Evolutionary conservation across 2,329 filamentous ascomycete genomes (phyloP).

Genomic region (Alternaria sp.): DNA sequence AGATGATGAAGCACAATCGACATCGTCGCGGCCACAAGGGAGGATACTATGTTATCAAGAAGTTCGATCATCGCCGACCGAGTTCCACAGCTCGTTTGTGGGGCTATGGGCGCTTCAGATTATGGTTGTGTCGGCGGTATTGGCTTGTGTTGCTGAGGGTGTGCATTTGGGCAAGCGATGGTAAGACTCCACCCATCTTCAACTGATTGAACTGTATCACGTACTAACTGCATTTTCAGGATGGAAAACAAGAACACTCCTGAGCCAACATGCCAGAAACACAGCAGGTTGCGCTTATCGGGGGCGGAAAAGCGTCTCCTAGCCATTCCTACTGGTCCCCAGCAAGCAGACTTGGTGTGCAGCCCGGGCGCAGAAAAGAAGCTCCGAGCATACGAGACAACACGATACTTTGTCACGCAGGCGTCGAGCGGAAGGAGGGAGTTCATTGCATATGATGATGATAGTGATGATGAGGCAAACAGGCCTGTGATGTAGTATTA

Average conservation of each 20-base stretch:
- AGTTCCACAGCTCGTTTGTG: constrained; percentile 35
- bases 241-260: constrained; percentile 1
- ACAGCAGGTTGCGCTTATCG: constrained; percentile 24
- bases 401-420: constrained; percentile 28
- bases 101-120: constrained; percentile 40
- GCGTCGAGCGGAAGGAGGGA: constrained; percentile 27
- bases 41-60: constrained; percentile 31
- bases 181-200: constrained; percentile 18
- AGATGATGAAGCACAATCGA: constrained; percentile 7
- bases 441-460: constrained; percentile 40
- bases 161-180: constrained; percentile 31
- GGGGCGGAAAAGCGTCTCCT: constrained; percentile 36
- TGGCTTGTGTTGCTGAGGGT: constrained; percentile 41
- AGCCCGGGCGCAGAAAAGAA: constrained; percentile 43
- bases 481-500: constrained; percentile 44
- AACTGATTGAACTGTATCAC: neutral
- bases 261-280: neutral
- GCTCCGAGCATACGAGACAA: constrained; percentile 29
- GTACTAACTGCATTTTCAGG: constrained; percentile 6
- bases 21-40: constrained; percentile 14
- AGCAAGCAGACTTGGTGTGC: constrained; percentile 9
- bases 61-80: constrained; percentile 6
- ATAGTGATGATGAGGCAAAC: constrained; percentile 45
- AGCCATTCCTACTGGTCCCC: constrained; percentile 19
- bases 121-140: constrained; percentile 35